Evolutionary conservation across 2,329 filamentous ascomycete species (phyloP).

Genomic region (Colletotrichum sp.): DNA sequence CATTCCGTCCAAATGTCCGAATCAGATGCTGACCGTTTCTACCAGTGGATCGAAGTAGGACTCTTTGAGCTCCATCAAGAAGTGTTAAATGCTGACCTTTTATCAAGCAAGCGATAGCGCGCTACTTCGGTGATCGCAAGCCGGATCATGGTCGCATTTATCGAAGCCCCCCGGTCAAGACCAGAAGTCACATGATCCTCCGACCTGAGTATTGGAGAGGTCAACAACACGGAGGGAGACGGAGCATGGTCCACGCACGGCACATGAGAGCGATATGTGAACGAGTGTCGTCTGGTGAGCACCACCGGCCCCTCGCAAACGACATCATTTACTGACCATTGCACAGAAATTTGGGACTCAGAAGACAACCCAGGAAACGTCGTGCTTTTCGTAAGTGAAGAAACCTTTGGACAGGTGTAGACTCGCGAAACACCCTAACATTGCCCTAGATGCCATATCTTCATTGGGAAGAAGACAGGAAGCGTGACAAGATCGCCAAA

Average conservation of each 20-base stretch:
- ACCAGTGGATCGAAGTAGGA: constrained; percentile 13
- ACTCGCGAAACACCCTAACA: too few relatives aligned
- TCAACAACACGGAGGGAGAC: constrained; percentile 31
- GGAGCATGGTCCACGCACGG: constrained; percentile 33
- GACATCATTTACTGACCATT: not conserved
- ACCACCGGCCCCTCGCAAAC: too few relatives aligned
- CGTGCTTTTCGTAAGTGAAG: constrained; percentile 31
- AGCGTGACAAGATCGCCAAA: constrained; percentile 28
- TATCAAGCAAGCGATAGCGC: constrained; percentile 29
- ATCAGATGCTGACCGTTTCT: not conserved
- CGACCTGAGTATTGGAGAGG: constrained; percentile 38
- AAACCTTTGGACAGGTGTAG: too few relatives aligned
- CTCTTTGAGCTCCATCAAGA: too few relatives aligned
- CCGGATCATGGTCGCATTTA: constrained; percentile 9
- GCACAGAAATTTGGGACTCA: not conserved
- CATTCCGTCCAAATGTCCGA: too few relatives aligned
- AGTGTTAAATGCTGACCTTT: too few relatives aligned
- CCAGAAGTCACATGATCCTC: constrained; percentile 29
- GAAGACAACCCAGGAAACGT: constrained; percentile 28
- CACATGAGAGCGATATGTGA: constrained; percentile 40
- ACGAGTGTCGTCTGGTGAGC: constrained; percentile 31
- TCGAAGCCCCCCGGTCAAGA: not conserved
- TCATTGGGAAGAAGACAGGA: constrained; percentile 45
- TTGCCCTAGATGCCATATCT: constrained; percentile 41
- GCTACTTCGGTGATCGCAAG: constrained; percentile 29